Evolutionary conservation across 805 yeast genomes (phyloP), one percentile per base, ranked within the genome.

Genomic region (Suhomyces sp.): DNA sequence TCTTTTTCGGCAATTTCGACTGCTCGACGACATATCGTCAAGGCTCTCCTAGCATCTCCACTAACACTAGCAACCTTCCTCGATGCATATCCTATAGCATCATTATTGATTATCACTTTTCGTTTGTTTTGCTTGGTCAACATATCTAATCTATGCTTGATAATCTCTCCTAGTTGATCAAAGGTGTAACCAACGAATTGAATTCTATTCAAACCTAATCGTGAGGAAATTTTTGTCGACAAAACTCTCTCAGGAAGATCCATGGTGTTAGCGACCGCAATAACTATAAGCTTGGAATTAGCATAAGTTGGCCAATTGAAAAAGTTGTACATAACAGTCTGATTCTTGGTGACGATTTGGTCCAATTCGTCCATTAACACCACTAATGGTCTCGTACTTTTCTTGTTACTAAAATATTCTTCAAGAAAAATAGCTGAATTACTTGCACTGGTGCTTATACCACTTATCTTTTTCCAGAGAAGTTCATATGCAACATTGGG

Each of bases 231-330:
- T 59, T 93, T 93, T 59, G 88, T 91, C 13, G 93, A 79, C 25
- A 93, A 65, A 33, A 81, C 72, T 35, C 96, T 69, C 55, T 93
- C 98, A 0, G 98, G 98, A 31, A 93, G 65, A 63, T 93, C 98
- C 96, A 93, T 88, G 0, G 97, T 90, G 57, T 93, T 93, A 4
- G 98, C 97, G 19, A 93, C 88, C 0, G 98, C 97, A 26, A 93
- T 71, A 2, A 93, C 95, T 33, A 93, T 77, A 33, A 93, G 66
- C 49, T 81, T 81, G 4, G 98, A 88, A 45, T 79, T 68, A 9
- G 75, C 66, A 50, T 86, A 79, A 0, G 95, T 79, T 4, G 98
- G 96, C 99, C 99, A 93, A 60, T 93, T 93, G 71, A 93, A 88
- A 54, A 93, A 88, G 57, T 93, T 93, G 65, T 93, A 93, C 83